Evolutionary conservation across 345 rosid species (phyloP), one percentile per base, ranked within the genome.

Genomic region (Dovyalis caffra): DNA sequence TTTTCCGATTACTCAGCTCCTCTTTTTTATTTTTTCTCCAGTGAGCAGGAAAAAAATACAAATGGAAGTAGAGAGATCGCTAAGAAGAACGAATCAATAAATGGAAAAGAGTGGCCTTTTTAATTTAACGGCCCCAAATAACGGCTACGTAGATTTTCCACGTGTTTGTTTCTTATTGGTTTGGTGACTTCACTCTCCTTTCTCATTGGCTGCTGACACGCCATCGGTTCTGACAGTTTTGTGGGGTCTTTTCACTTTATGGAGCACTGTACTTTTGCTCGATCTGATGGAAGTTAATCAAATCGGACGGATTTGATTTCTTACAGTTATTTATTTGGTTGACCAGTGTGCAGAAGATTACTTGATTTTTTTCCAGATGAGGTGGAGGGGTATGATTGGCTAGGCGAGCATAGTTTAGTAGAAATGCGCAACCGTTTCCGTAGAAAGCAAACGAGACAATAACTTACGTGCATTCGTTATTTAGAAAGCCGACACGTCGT

Each of bases 181-280:
- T 57, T 1, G 56, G 6, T 63, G 74, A 64, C 62, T 69, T 53
- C 35, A 74, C 15, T 29, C n/a, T 18, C 32, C 61, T 49, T 79
- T 69, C 8, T 74, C 18, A 74, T 74, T 79, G 82, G 82, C 67
- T 63, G 74, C 32, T 40, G 71, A 32, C 23, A 78, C 77, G 69
- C 49, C 21, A 29, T 16, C 61, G 47, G 8, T 34, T 34, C 8
- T 6, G 5, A 34, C 37, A 34, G 37, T 34, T 34, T 34, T 6
- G 37, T 34, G 37, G 37, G 37, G 0, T 34, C 7, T 34, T 34
- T 34, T 18, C 18, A 49, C 56, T 49, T 45, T 15, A 45, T 45
- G 3, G 16, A 45, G 20, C 56, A 20, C 23, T 49, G 56, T 49
- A 20, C 37, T 49, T n/a, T 2, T 5, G 23, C 56, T 4, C 8